Conservation (phyloP, 305 asterid species). For the Fraxinus albicans region DNA sequence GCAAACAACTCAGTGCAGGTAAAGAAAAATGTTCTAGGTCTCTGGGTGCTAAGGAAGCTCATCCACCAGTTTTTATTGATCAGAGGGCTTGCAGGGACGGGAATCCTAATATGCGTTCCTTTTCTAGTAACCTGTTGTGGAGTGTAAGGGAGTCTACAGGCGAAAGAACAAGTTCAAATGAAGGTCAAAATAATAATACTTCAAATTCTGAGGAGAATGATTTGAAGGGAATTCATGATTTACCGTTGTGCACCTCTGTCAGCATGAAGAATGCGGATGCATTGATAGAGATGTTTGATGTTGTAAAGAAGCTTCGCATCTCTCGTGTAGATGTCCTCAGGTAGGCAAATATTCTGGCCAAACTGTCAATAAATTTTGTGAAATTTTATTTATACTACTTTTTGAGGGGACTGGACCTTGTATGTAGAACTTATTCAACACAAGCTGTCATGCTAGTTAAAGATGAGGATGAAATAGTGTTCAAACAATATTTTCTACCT, state of each 20-base stretch:
- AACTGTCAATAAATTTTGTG: not conserved
- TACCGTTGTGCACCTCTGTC: slow-evolving; percentile 21
- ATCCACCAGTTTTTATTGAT: slow-evolving; percentile 35
- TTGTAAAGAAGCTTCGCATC: slow-evolving; percentile 60
- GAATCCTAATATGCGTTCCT: slow-evolving; percentile 3
- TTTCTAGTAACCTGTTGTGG: slow-evolving; percentile 12
- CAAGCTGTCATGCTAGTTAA: not conserved
- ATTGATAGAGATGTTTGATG: slow-evolving; percentile 47
- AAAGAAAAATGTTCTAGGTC: slow-evolving; percentile 18
- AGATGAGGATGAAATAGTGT: not conserved
- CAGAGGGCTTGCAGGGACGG: slow-evolving; percentile 29
- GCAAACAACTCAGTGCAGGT: slow-evolving; percentile 12
- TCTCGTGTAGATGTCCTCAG: slow-evolving; percentile 72
- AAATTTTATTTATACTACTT: not conserved
- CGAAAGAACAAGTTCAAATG: slow-evolving; percentile 18
- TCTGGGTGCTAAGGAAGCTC: slow-evolving; percentile 7
- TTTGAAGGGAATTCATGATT: slow-evolving; percentile 19
- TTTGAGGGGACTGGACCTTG: not conserved
- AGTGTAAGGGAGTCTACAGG: slow-evolving; percentile 17
- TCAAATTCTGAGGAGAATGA: slow-evolving; percentile 30
- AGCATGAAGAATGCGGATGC: slow-evolving; percentile 20
- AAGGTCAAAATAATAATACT: slow-evolving; percentile 24
- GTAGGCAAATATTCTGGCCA: slow-evolving; percentile 30
- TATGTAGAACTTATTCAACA: not conserved
- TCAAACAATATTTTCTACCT: not conserved